Evolutionary conservation across 345 rosid species (phyloP), one percentile per base, ranked within the genome.

Genomic region (Populus nigra): DNA sequence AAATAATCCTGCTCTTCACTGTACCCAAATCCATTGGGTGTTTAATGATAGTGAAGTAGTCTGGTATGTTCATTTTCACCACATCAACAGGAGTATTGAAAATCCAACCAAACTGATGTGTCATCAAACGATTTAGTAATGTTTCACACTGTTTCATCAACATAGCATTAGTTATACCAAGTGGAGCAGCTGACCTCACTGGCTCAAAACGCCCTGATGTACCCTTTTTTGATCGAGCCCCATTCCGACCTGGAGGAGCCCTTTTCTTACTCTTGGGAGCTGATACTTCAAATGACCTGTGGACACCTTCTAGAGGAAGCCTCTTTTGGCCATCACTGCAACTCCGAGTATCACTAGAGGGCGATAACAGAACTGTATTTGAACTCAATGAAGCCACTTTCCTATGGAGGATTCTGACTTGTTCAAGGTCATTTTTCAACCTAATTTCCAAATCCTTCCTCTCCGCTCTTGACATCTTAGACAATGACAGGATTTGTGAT

Each of bases 21-120:
- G 98, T 93, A 49, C 94, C 94, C 82, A 95, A 88, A 87, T 93
- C 96, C 99, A 95, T 93, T n/a, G 98, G 99, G 47, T 88, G 88
- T 84, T 91, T 93, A 73, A 95, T 86, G 85, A 95, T 87, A 41
- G 83, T 86, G 67, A 89, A 89, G 78, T 95, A 95, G 82, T 95
- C 99, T 5, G 98, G 98, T 76, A 93, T 91, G 69, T 95, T 93
- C 85, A 93, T 78, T 87, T 81, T 74, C 55, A 86, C 93, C 72
- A 85, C 91, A 84, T 95, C 97, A 79, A 93, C 99, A 29, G 97
- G 96, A 61, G 63, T 72, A 41, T 87, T 91, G 79, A 93, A 93
- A 66, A 86, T 83, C 93, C 92, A 91, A 63, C 89, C 88, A 75
- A 43, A 83, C 65, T 87, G 86, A 82, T 95, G 97, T 1, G 85